Evolutionary conservation across 2,329 filamentous ascomycete species (phyloP).

Genomic region (Neocatenulostroma microsporum): DNA sequence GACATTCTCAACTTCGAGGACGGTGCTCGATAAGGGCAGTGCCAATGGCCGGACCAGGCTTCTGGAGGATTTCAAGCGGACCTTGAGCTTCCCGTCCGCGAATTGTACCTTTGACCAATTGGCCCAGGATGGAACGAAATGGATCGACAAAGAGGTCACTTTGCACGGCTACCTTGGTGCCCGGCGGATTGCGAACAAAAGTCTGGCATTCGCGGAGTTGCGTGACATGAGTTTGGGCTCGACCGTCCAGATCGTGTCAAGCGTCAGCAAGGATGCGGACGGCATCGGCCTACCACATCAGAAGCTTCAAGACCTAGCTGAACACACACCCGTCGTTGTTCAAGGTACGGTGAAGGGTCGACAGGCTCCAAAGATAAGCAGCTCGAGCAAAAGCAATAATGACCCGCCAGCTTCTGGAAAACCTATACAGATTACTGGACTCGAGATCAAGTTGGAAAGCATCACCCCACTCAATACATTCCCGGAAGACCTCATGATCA

Average conservation of each 20-base stretch:
- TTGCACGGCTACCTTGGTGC: constrained; percentile 67
- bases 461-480: constrained; percentile 66
- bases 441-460: constrained; percentile 56
- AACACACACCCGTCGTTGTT: constrained; percentile 49
- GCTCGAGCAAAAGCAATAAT: constrained; percentile 1
- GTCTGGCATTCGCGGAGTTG: constrained; percentile 62
- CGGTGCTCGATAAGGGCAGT: no score
- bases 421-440: constrained; percentile 14
- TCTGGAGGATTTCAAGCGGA: constrained; percentile 24
- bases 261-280: constrained; percentile 18
- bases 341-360: constrained; percentile 43
- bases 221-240: constrained; percentile 34
- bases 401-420: constrained; percentile 2
- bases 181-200: constrained; percentile 58
- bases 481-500: constrained; percentile 67
- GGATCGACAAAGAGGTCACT: constrained; percentile 38
- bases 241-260: constrained; percentile 32
- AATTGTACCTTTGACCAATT: constrained; percentile 32
- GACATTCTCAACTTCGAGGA: no score
- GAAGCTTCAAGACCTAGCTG: constrained; percentile 17
- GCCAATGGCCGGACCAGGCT: no score
- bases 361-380: constrained; percentile 26
- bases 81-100: constrained; percentile 39
- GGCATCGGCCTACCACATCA: constrained; percentile 21
- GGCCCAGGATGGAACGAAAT: constrained; percentile 16